A percentile compares a stretch with the other conserved stretches of the same genome.
Conservation (phyloP, 2,329 filamentous ascomycete genomes). For the Diaporthe batatas region DNA sequence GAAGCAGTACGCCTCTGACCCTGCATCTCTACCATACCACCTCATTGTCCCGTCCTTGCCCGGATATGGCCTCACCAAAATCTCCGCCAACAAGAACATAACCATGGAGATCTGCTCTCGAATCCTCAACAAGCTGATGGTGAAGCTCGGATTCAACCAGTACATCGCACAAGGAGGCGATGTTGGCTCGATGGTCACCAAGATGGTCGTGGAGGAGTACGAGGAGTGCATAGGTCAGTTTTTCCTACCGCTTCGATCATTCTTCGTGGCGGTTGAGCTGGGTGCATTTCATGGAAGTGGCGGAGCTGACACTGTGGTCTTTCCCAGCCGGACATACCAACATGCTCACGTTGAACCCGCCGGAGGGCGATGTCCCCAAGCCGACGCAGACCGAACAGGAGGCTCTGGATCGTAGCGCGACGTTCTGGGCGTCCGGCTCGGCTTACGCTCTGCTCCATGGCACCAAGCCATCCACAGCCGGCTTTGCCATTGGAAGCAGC, state of each 20-base stretch:
- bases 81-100: constrained; percentile 61
- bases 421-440: constrained; percentile 57
- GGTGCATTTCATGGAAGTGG: background rate
- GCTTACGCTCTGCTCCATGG: constrained; percentile 67
- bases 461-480: constrained; percentile 68
- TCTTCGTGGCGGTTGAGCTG: too few relatives aligned
- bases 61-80: constrained; percentile 63
- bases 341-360: constrained; percentile 6
- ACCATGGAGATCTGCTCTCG: constrained; percentile 54
- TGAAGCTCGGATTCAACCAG: constrained; percentile 64
- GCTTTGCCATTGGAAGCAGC: constrained; percentile 64
- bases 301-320: background rate
- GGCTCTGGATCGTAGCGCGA: constrained; percentile 52
- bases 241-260: background rate
- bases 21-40: constrained; percentile 64
- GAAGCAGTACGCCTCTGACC: constrained; percentile 61
- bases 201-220: constrained; percentile 57
- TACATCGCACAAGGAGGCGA: constrained; percentile 72
- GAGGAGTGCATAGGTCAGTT: constrained; percentile 58
- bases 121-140: constrained; percentile 65
- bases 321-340: constrained; percentile 4
- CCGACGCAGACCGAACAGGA: constrained; percentile 52
- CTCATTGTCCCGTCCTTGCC: constrained; percentile 68
- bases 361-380: constrained; percentile 26
- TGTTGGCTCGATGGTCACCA: constrained; percentile 60